phyloP scores from a whole-genome alignment of 371 early-diverging fungal species.

The Apophysomyces ossiformis region DNA sequence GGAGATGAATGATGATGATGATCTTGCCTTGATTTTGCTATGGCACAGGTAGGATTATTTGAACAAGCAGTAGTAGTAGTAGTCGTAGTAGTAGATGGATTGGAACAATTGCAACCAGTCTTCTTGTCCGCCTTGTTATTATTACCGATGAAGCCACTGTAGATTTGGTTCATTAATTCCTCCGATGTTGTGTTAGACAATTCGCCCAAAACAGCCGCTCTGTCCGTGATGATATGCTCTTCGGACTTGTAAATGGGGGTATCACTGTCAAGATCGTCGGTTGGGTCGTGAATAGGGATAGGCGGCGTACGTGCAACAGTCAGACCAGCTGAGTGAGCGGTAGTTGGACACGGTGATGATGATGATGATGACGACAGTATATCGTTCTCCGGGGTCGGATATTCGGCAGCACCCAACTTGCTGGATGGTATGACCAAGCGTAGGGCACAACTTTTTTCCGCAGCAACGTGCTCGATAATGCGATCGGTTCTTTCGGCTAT shows the following conservation, averaged over 20 bases:
- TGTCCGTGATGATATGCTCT: constrained; percentile 30
- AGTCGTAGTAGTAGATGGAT: neutral
- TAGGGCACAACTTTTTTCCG: constrained; percentile 5
- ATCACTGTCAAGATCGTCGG: constrained; percentile 54
- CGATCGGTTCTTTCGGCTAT: constrained; percentile 1
- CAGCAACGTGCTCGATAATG: neutral
- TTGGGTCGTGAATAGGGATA: constrained; percentile 54
- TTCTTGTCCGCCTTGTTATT: neutral
- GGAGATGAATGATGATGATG: no score
- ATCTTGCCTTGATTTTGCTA: no score
- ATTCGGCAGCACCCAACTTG: neutral
- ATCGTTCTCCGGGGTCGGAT: constrained; percentile 7
- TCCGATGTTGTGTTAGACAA: constrained; percentile 47
- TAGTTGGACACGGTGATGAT: neutral
- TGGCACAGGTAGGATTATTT: neutral
- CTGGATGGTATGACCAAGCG: constrained; percentile 9
- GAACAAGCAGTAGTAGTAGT: neutral
- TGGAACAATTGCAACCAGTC: constrained; percentile 3
- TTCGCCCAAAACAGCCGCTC: constrained; percentile 35
- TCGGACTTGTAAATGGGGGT: constrained; percentile 49
- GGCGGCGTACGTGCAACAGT: constrained; percentile 18
- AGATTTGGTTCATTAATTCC: constrained; percentile 51
- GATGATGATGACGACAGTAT: neutral
- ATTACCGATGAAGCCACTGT: constrained; percentile 33
- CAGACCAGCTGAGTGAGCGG: constrained; percentile 22